Percentiles rank a stretch among this genome's conserved stretches.
Conservation (phyloP, 2,329 filamentous ascomycete genomes). For the Hypoxylon sp. region DNA sequence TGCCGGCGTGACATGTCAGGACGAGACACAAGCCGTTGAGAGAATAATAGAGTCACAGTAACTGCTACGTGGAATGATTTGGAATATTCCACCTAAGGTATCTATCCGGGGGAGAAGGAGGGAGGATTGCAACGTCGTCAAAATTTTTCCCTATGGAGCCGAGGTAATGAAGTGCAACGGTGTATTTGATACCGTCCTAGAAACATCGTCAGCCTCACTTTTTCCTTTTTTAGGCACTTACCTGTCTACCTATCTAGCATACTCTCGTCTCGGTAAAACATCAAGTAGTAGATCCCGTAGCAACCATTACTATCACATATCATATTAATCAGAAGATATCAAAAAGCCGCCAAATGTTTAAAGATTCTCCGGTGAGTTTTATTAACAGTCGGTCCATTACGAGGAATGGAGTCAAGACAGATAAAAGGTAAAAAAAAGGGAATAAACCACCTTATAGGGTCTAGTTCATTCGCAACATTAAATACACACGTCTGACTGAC, state of each 20-base stretch:
- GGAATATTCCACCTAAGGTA: slow-evolving; percentile 4
- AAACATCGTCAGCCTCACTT: slow-evolving; percentile 22
- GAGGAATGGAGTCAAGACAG: too few relatives aligned
- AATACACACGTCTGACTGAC: slow-evolving; percentile 20
- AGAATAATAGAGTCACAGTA: too few relatives aligned
- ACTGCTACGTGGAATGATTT: slow-evolving; percentile 7
- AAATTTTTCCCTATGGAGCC: slow-evolving; percentile 7
- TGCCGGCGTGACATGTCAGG: slow-evolving; percentile 23
- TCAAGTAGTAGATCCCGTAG: background rate
- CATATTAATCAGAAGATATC: too few relatives aligned
- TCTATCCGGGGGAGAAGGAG: too few relatives aligned
- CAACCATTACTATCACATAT: background rate
- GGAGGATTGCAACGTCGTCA: slow-evolving; percentile 24
- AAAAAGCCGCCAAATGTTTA: background rate
- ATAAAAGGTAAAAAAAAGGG: too few relatives aligned
- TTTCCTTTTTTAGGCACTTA: too few relatives aligned
- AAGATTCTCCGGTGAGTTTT: slow-evolving; percentile 19
- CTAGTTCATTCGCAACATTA: slow-evolving; percentile 34
- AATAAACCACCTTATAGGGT: slow-evolving; percentile 28
- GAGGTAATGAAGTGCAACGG: background rate
- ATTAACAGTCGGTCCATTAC: slow-evolving; percentile 35
- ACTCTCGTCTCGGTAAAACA: too few relatives aligned
- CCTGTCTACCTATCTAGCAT: too few relatives aligned
- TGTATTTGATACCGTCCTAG: too few relatives aligned
- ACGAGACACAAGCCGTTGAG: too few relatives aligned